phyloP scores from a whole-genome alignment of 495 filamentous ascomycete species.

The Talaromyces wortmannii region DNA sequence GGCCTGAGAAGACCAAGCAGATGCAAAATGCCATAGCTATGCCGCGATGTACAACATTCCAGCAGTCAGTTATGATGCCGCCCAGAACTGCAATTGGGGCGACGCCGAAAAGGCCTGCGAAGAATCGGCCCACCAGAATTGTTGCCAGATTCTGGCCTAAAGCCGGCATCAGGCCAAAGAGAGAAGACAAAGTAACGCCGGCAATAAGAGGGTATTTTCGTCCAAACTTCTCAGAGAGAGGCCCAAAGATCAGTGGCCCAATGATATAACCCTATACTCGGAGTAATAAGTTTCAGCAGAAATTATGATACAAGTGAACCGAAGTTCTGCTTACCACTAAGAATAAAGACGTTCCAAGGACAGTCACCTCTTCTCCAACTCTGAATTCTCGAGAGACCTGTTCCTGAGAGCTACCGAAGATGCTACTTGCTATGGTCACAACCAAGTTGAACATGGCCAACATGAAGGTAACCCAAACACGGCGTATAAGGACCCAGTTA shows the following conservation, averaged over 20 bases:
- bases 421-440: not conserved
- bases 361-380: not conserved
- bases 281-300: not conserved
- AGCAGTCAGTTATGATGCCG: conserved; percentile 4
- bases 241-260: conserved; percentile 3
- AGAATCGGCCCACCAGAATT: conserved; percentile 8
- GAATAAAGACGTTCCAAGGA: conserved; percentile 1
- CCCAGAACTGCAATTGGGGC: conserved; percentile 7
- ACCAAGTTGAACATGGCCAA: not conserved
- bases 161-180: conserved; percentile 4
- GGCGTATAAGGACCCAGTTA: not conserved
- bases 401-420: not conserved
- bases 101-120: conserved; percentile 5
- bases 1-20: conserved; percentile 4
- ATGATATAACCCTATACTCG: not conserved
- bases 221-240: conserved; percentile 9
- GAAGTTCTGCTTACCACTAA: conserved; percentile 1
- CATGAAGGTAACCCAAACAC: not conserved
- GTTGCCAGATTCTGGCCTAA: conserved; percentile 4
- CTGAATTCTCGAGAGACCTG: not conserved
- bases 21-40: conserved; percentile 3
- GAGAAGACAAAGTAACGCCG: conserved; percentile 5
- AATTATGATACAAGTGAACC: not conserved
- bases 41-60: conserved; percentile 1
- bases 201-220: conserved; percentile 8